A percentile compares a stretch with the other conserved stretches of the same genome.
These are phyloP conservation scores for Hibiscus syriacus DNA, from an alignment of 345 rosid genomes.

Conservation along the genomic window DNA sequence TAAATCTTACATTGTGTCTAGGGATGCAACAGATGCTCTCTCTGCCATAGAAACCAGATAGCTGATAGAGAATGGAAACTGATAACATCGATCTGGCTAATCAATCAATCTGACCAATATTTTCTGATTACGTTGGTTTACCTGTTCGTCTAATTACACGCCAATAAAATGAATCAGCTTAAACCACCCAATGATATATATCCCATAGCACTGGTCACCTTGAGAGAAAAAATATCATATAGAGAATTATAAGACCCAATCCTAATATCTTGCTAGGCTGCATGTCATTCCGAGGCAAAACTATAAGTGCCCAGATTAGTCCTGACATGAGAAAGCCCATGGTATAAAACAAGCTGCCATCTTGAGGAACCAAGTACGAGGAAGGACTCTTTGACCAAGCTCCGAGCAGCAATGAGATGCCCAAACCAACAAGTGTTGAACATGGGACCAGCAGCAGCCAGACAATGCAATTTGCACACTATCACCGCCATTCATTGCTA, in stretches of 20 bases:
- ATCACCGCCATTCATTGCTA: constrained; percentile 69
- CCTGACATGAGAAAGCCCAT: too few relatives aligned
- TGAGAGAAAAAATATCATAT: constrained; percentile 31
- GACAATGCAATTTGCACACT: constrained; percentile 77
- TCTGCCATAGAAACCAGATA: neutral
- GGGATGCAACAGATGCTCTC: neutral
- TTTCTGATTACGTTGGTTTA: neutral
- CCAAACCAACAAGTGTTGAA: constrained; percentile 84
- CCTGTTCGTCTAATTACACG: neutral
- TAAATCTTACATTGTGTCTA: neutral
- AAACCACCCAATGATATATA: constrained; percentile 21
- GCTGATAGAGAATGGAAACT: neutral
- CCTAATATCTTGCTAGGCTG: constrained; percentile 54
- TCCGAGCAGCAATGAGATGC: constrained; percentile 63
- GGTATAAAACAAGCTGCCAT: too few relatives aligned
- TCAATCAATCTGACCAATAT: neutral
- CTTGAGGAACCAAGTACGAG: constrained; percentile 45
- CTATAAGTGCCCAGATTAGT: constrained; percentile 56
- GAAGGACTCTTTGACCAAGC: too few relatives aligned
- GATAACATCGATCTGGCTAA: neutral
- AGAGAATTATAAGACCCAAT: too few relatives aligned
- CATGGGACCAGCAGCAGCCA: constrained; percentile 97
- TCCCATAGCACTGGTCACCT: constrained; percentile 32
- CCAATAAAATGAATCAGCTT: constrained; percentile 1
- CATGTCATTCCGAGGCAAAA: constrained; percentile 66